Conservation (phyloP, 1,139 yeast species). For the Zygosaccharomyces pseudobailii region DNA sequence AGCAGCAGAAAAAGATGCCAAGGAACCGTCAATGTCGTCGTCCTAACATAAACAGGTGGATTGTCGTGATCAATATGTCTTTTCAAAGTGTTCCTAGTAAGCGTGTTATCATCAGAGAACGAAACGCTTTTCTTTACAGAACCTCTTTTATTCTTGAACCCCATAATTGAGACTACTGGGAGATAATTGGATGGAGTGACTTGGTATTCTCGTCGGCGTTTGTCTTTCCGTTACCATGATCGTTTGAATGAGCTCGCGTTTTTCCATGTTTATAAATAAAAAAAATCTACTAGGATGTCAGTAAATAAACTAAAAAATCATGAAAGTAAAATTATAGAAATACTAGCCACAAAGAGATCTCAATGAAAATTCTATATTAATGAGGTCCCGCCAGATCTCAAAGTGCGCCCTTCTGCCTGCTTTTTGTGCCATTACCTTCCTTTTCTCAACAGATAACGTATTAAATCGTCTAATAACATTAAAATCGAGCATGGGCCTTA, state of each 20-base stretch:
- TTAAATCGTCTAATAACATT: slow-evolving; percentile 51
- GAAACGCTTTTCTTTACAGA: slow-evolving; percentile 37
- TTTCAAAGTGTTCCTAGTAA: slow-evolving; percentile 25
- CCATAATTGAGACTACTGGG: slow-evolving; percentile 14
- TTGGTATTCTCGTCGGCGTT: not conserved
- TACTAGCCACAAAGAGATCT: slow-evolving; percentile 24
- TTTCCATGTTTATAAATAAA: not conserved
- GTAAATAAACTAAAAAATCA: not conserved
- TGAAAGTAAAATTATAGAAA: not conserved
- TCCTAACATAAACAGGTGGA: slow-evolving; percentile 34
- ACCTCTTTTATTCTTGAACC: slow-evolving; percentile 20
- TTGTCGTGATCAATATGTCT: slow-evolving; percentile 27
- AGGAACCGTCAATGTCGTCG: slow-evolving; percentile 41
- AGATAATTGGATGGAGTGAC: not conserved
- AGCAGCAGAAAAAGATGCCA: slow-evolving; percentile 44
- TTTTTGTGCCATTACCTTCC: slow-evolving; percentile 49
- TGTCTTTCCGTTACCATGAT: not conserved
- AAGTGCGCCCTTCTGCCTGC: slow-evolving; percentile 52
- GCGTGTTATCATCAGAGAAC: slow-evolving; percentile 36
- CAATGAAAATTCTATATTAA: slow-evolving; percentile 43
- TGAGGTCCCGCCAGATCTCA: slow-evolving; percentile 66
- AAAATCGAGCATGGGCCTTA: slow-evolving; percentile 59
- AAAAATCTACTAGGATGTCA: not conserved
- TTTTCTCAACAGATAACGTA: slow-evolving; percentile 52
- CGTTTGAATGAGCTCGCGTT: not conserved